These are phyloP conservation scores for Chlamydomonas sphaeroides DNA, from an alignment of 139 green algal species.

Conservation along the genomic window DNA sequence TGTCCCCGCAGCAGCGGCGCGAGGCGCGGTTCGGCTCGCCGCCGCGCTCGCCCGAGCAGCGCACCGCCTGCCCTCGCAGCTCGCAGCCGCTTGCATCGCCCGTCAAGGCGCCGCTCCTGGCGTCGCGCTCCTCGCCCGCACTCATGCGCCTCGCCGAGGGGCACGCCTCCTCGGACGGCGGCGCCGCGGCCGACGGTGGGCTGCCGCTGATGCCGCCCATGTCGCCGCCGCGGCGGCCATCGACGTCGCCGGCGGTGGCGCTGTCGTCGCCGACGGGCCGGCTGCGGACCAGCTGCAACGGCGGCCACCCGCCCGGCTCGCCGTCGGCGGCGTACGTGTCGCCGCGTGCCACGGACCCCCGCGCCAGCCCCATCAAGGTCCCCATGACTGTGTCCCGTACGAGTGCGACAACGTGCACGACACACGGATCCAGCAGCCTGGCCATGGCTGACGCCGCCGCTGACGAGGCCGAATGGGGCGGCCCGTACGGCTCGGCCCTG, in stretches of 20 bases:
- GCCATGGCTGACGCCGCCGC: no score
- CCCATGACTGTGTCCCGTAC: not conserved
- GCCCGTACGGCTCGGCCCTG: no score
- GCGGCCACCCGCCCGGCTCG: not conserved
- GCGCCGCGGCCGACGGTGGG: no score
- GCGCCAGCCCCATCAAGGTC: constrained; percentile 26
- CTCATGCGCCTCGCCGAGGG: not conserved
- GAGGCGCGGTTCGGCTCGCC: not conserved
- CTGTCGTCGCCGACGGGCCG: no score
- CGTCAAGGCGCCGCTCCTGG: constrained; percentile 11
- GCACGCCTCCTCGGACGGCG: no score
- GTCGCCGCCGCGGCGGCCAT: no score
- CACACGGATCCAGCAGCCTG: not conserved
- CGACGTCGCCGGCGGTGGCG: not conserved
- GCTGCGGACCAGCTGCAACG: no score
- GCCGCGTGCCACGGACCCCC: constrained; percentile 2
- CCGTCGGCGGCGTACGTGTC: constrained; percentile 4
- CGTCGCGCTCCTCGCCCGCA: not conserved
- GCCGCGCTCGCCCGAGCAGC: constrained; percentile 17
- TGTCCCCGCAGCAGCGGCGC: not conserved
- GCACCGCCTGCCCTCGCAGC: not conserved
- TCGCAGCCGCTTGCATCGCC: constrained; percentile 5
- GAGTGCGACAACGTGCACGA: no score
- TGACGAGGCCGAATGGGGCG: no score
- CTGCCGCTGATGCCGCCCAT: constrained; percentile 1